phyloP scores from a whole-genome alignment of 257 asterid genomes.

The Capsicum chinense region DNA sequence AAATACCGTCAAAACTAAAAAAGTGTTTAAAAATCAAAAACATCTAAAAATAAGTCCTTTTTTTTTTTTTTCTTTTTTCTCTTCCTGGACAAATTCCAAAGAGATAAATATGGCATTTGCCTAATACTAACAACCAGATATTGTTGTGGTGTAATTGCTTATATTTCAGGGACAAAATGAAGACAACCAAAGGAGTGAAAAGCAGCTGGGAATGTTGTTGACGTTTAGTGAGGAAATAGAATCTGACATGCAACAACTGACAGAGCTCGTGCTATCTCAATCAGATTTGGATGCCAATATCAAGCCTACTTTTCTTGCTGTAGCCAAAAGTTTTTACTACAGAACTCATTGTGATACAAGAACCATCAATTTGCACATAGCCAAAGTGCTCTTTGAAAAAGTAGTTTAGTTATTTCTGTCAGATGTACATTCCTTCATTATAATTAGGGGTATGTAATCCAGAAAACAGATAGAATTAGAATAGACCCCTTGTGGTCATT shows the following conservation, averaged over 20 bases:
- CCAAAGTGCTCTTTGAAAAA: conserved; percentile 75
- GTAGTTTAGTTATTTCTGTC: conserved; percentile 38
- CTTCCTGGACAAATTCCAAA: neutral
- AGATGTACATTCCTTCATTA: neutral
- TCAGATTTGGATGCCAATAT: conserved; percentile 41
- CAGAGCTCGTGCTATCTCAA: conserved; percentile 55
- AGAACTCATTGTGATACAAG: conserved; percentile 54
- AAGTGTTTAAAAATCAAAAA: too few species aligned
- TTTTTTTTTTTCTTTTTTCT: neutral
- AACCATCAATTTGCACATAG: conserved; percentile 60
- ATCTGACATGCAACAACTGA: conserved; percentile 59
- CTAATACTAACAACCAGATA: neutral
- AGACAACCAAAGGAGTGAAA: conserved; percentile 29
- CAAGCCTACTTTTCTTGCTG: conserved; percentile 60
- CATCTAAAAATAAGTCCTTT: too few species aligned
- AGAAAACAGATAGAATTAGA: neutral
- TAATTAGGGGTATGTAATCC: neutral
- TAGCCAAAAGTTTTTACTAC: conserved; percentile 70
- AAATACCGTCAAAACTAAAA: too few species aligned
- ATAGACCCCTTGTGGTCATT: too few species aligned
- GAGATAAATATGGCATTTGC: neutral
- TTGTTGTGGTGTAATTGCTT: neutral
- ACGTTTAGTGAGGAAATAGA: conserved; percentile 48
- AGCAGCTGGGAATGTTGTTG: conserved; percentile 31
- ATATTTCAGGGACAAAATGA: conserved; percentile 37